phyloP scores from a whole-genome alignment of 1,139 yeast genomes.

The Candida dubliniensis region DNA sequence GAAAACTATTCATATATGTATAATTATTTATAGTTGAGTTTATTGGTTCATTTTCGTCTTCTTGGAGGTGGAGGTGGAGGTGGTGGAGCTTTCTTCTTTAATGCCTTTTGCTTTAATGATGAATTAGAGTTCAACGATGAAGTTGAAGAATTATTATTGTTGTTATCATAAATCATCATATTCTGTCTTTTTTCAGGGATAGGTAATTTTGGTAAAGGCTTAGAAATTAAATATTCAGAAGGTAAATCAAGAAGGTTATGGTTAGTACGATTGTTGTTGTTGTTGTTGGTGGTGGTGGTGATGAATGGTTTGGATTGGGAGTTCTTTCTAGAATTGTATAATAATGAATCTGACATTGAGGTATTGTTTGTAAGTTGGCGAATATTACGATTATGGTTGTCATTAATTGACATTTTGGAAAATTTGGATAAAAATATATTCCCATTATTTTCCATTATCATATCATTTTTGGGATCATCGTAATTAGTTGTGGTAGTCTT shows the following conservation, averaged over 20 bases:
- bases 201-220: slow-evolving; percentile 17
- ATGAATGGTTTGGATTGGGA: not conserved
- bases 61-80: slow-evolving; percentile 37
- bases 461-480: not conserved
- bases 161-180: slow-evolving; percentile 4
- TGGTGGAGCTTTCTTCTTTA: slow-evolving; percentile 41
- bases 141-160: slow-evolving; percentile 10
- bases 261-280: slow-evolving; percentile 4
- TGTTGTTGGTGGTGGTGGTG: not conserved
- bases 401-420: slow-evolving; percentile 3
- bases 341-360: no score
- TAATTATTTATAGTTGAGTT: not conserved
- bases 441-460: slow-evolving; percentile 20
- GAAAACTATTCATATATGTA: not conserved
- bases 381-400: no score
- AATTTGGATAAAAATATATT: slow-evolving; percentile 21
- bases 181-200: slow-evolving; percentile 8
- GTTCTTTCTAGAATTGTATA: not conserved
- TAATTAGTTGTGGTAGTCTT: not conserved
- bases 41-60: slow-evolving; percentile 3
- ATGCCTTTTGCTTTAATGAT: slow-evolving; percentile 30
- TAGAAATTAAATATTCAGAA: slow-evolving; percentile 28
- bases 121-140: slow-evolving; percentile 21
- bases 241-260: slow-evolving; percentile 36
- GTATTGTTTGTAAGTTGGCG: no score